Evolutionary conservation across 2,329 filamentous ascomycete species (phyloP), one percentile per base, ranked within the genome.

Genomic region (Penicillium sp.): DNA sequence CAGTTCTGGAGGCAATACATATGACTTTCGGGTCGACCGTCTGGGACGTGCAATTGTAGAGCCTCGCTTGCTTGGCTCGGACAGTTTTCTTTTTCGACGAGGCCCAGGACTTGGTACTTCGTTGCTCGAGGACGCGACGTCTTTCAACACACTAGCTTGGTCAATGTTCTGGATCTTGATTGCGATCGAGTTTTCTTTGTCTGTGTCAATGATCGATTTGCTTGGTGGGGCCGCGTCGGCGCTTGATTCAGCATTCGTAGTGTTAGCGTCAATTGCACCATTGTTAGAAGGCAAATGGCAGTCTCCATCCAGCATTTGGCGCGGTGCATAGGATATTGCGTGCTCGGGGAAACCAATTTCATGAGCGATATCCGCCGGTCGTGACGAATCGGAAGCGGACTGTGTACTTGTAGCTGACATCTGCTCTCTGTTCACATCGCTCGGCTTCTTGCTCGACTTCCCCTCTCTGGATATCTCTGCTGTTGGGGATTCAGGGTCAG

Each of bases 1-100:
- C 4, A 38, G 45, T 38, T 60, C 59, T 6, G 51, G 45, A 12
- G 51, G 49, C 4, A 53, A 29, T 38, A 47, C 60, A 47, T 64
- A 57, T 9, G 46, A 52, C 15, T 64, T 64, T 31, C 49, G 61
- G 12, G 50, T 54, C 4, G 53, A 48, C 13, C 51, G 54, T 18
- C 52, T 60, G 13, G 47, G 42, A 31, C 52, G 47, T 28, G 56
- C 45, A 10, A 56, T 56, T 23, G 63, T 52, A 7, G 56, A 59
- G 24, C 59, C 58, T 41, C 60, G 59, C 4, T 56, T 63, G 34
- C 59, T 52, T 5, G 56, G 28, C 23, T 38, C 6, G 18, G 31
- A 13, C 10, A 28, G 26, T 12, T 45, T 47, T 29, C 13, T 8
- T 6, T 45, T 28, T 0, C 39, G 21, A 21, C 21, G 21, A 33